Percentiles rank a stretch among this genome's conserved stretches.
phyloP scores from a whole-genome alignment of 2,329 filamentous ascomycete genomes.

The Fusarium virguliforme region DNA sequence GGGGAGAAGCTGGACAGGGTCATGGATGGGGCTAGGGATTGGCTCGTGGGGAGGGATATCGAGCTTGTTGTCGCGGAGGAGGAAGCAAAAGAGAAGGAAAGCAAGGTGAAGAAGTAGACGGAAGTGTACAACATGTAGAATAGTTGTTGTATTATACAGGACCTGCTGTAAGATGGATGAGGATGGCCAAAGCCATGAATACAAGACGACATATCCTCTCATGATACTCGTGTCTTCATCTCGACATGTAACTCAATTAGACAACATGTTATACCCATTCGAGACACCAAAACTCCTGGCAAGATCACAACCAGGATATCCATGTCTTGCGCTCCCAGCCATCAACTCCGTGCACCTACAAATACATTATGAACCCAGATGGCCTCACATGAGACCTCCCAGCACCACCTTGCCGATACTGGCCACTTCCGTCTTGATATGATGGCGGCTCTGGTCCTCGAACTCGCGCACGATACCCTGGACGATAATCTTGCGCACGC shows the following conservation, averaged over 20 bases:
- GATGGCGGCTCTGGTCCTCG: slow-evolving; percentile 85
- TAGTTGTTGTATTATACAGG: slow-evolving; percentile 42
- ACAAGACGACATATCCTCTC: slow-evolving; percentile 28
- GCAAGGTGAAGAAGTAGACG: slow-evolving; percentile 29
- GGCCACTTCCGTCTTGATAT: slow-evolving; percentile 85
- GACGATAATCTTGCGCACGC: slow-evolving; percentile 89
- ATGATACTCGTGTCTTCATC: slow-evolving; percentile 33
- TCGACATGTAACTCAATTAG: slow-evolving; percentile 8
- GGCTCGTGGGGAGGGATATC: slow-evolving; percentile 83
- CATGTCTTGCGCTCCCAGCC: slow-evolving; percentile 38
- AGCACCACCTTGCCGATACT: slow-evolving; percentile 91
- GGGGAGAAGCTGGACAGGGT: slow-evolving; percentile 79
- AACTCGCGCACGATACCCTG: slow-evolving; percentile 92
- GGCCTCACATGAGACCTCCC: slow-evolving; percentile 80
- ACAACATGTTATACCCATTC: slow-evolving; percentile 13
- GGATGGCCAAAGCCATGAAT: slow-evolving; percentile 17
- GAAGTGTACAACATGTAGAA: slow-evolving; percentile 20
- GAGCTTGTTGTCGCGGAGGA: slow-evolving; percentile 78
- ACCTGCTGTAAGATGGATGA: slow-evolving; percentile 37
- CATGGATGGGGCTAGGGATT: slow-evolving; percentile 83
- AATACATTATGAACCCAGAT: slow-evolving; percentile 6
- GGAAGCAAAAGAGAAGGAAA: slow-evolving; percentile 56
- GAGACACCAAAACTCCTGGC: slow-evolving; percentile 41
- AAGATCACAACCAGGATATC: slow-evolving; percentile 43
- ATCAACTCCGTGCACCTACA: slow-evolving; percentile 41